These are phyloP conservation scores for Claviceps sorghi DNA, from an alignment of 2,329 filamentous ascomycete species.

Conservation along the genomic window DNA sequence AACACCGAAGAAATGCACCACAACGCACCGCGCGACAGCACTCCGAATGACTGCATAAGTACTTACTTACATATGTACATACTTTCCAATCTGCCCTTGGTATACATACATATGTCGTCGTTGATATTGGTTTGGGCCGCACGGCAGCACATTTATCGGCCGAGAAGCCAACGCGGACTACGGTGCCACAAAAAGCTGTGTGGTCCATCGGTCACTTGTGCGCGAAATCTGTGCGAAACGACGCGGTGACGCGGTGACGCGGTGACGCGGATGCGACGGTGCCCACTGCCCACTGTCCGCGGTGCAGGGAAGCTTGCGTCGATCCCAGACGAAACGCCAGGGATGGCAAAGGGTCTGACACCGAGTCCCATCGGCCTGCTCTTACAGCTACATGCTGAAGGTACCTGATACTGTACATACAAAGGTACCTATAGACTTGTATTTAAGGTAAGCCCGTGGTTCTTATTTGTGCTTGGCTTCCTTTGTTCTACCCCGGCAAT, in stretches of 20 bases:
- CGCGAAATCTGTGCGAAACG: not conserved
- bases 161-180: not conserved
- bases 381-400: too few relatives aligned
- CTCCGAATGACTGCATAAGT: not conserved
- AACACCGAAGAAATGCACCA: not conserved
- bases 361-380: not conserved
- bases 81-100: not conserved
- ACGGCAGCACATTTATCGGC: not conserved
- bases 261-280: not conserved
- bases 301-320: not conserved
- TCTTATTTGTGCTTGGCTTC: not conserved
- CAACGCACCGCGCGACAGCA: not conserved
- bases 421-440: too few relatives aligned
- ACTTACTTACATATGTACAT: too few relatives aligned
- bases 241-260: not conserved
- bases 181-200: not conserved
- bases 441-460: not conserved
- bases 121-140: not conserved
- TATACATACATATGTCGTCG: not conserved
- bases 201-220: not conserved
- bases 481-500: not conserved
- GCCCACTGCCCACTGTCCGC: not conserved
- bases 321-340: not conserved
- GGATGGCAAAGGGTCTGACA: not conserved
- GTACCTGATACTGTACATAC: too few relatives aligned